Conservation (phyloP, 345 rosid genomes). For the Aurinia saxatilis region DNA sequence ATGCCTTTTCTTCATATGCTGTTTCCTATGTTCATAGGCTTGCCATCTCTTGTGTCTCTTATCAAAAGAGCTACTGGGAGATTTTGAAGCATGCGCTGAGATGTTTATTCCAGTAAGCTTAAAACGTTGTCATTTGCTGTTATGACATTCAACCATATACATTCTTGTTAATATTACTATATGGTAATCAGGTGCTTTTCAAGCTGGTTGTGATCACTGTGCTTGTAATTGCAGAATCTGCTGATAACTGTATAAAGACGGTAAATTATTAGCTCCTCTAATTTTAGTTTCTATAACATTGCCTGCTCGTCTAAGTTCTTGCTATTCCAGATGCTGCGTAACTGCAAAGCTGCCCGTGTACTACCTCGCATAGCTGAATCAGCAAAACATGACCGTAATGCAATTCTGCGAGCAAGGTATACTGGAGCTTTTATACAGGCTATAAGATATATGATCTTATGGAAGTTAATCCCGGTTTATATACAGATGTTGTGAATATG, state of each 20-base stretch:
- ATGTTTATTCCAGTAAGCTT: constrained; percentile 81
- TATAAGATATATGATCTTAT: constrained; percentile 12
- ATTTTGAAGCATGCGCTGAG: constrained; percentile 96
- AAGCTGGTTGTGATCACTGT: constrained; percentile 99
- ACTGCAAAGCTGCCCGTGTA: constrained; percentile 89
- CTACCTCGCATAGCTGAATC: constrained; percentile 89
- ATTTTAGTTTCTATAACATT: background rate
- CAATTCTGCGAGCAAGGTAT: constrained; percentile 89
- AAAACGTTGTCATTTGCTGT: constrained; percentile 1
- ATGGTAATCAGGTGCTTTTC: constrained; percentile 92
- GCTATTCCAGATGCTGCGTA: constrained; percentile 74
- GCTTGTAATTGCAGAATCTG: constrained; percentile 99
- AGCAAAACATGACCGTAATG: constrained; percentile 90
- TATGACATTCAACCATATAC: constrained; percentile 14
- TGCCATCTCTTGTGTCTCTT: constrained; percentile 90
- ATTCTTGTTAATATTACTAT: constrained; percentile 25
- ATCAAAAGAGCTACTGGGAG: constrained; percentile 95
- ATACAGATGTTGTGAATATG: constrained; percentile 95
- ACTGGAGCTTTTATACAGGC: background rate
- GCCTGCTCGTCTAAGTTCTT: constrained; percentile 21
- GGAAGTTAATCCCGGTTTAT: background rate
- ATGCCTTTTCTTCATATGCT: constrained; percentile 6
- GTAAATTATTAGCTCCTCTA: constrained; percentile 30
- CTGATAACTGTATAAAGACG: constrained; percentile 98
- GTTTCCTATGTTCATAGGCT: constrained; percentile 42